Evolutionary conservation across 1,139 yeast species (phyloP).

Genomic region (Candida mesenterica): DNA sequence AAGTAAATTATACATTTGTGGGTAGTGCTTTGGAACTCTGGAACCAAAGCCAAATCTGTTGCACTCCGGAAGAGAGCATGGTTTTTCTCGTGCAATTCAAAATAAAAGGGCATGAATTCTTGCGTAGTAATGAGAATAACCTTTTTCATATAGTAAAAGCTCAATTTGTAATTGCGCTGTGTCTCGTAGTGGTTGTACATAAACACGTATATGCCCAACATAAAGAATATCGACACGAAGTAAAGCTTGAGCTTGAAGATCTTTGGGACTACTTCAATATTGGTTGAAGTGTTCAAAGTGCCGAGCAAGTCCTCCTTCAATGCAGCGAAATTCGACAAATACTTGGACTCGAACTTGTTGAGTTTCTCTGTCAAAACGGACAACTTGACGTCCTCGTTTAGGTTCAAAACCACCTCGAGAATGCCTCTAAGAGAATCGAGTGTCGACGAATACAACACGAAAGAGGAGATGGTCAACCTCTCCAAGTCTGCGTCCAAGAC

Average conservation of each 20-base stretch:
- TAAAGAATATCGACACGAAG: conserved; percentile 19
- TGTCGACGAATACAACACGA: conserved; percentile 16
- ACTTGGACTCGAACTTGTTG: conserved; percentile 17
- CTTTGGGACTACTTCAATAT: conserved; percentile 8
- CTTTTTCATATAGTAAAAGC: conserved; percentile 39
- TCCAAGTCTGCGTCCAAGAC: conserved; percentile 27
- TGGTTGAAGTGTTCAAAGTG: conserved; percentile 10
- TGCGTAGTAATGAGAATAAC: conserved; percentile 25
- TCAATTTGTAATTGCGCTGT: conserved; percentile 22
- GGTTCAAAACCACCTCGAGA: conserved; percentile 19
- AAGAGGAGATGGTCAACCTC: conserved; percentile 14
- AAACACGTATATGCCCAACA: conserved; percentile 36
- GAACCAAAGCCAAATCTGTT: conserved; percentile 42
- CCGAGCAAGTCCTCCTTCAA: conserved; percentile 17
- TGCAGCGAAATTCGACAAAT: conserved; percentile 19
- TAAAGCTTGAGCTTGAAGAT: conserved; percentile 12
- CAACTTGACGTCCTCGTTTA: conserved; percentile 20
- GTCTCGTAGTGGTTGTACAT: conserved; percentile 42
- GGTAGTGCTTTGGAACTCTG: conserved; percentile 37
- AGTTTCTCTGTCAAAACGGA: conserved; percentile 17
- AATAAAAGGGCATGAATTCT: conserved; percentile 42
- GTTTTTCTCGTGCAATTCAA: conserved; percentile 30
- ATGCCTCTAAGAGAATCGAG: conserved; percentile 19
- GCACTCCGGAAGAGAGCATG: conserved; percentile 21
- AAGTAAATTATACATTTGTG: conserved; percentile 38